Evolutionary conservation across 1,139 yeast genomes (phyloP).

Genomic region (Candida dubliniensis): DNA sequence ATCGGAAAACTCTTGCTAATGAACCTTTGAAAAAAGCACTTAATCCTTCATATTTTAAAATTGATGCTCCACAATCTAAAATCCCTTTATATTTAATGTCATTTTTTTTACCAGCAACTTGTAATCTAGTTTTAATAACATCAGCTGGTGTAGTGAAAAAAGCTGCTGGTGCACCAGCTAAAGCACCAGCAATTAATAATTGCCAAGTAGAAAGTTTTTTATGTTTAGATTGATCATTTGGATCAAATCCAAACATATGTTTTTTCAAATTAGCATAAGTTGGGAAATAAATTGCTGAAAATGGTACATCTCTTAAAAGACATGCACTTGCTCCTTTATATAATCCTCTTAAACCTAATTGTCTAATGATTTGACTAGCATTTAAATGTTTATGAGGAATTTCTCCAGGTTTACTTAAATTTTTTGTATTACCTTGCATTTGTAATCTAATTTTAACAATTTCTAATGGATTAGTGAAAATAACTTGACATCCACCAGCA

Average conservation of each 20-base stretch:
- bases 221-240: slow-evolving; percentile 50
- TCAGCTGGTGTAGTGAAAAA: slow-evolving; percentile 94
- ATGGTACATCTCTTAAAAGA: slow-evolving; percentile 91
- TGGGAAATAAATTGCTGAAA: slow-evolving; percentile 96
- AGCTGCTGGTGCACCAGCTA: slow-evolving; percentile 98
- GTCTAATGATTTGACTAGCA: slow-evolving; percentile 74
- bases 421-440: slow-evolving; percentile 77
- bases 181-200: slow-evolving; percentile 81
- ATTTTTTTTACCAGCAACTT: slow-evolving; percentile 77
- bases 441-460: slow-evolving; percentile 94
- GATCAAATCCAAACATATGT: slow-evolving; percentile 81
- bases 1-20: slow-evolving; percentile 88
- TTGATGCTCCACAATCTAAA: slow-evolving; percentile 70
- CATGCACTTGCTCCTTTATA: slow-evolving; percentile 94
- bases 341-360: slow-evolving; percentile 79
- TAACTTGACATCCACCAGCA: slow-evolving; percentile 96
- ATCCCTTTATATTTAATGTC: slow-evolving; percentile 79
- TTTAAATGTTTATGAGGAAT: slow-evolving; percentile 49
- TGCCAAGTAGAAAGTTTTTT: slow-evolving; percentile 73
- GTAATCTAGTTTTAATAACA: slow-evolving; percentile 93
- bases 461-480: slow-evolving; percentile 94
- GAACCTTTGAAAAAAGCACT: slow-evolving; percentile 95
- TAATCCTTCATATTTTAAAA: slow-evolving; percentile 72
- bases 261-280: slow-evolving; percentile 91
- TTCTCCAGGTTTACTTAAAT: slow-evolving; percentile 38